These are phyloP conservation scores for Alternaria sp. DNA, from an alignment of 2,329 filamentous ascomycete genomes.

Conservation along the genomic window DNA sequence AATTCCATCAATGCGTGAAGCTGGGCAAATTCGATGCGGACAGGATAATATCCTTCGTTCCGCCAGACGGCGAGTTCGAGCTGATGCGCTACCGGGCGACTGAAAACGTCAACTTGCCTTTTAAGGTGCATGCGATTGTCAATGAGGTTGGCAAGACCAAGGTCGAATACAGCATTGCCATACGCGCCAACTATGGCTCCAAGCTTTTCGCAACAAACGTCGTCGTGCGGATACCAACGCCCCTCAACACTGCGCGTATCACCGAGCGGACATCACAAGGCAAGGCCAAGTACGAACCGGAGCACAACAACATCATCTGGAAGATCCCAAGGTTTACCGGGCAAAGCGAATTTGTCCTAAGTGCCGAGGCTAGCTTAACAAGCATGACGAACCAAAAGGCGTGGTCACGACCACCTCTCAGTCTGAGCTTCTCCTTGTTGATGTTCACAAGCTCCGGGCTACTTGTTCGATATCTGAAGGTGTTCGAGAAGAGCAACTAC, in stretches of 20 bases:
- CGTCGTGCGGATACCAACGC: conserved; percentile 90
- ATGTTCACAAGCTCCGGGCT: conserved; percentile 98
- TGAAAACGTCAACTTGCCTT: conserved; percentile 97
- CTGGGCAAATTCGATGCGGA: conserved; percentile 96
- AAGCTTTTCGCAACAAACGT: conserved; percentile 99
- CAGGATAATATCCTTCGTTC: conserved; percentile 95
- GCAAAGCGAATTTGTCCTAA: conserved; percentile 95
- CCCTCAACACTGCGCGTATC: conserved; percentile 93
- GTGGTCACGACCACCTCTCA: conserved; percentile 93
- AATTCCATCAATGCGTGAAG: conserved; percentile 99
- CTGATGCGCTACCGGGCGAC: conserved; percentile 98
- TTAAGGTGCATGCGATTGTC: conserved; percentile 98
- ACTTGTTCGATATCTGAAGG: conserved; percentile 92
- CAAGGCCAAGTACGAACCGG: conserved; percentile 97
- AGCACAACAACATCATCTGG: conserved; percentile 98
- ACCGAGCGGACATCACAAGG: conserved; percentile 93
- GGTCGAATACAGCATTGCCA: conserved; percentile 97
- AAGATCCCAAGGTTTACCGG: conserved; percentile 98
- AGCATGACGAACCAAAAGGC: conserved; percentile 98
- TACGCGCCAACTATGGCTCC: conserved; percentile 94
- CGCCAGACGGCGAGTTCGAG: conserved; percentile 97
- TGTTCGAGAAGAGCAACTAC: conserved; percentile 99
- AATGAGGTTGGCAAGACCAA: conserved; percentile 97
- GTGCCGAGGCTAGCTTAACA: conserved; percentile 89
- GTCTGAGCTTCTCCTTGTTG: conserved; percentile 87